Percentiles rank a stretch among this genome's conserved stretches.
Conservation (phyloP, 176 grass and related monocot genomes). For the Oryza punctata region DNA sequence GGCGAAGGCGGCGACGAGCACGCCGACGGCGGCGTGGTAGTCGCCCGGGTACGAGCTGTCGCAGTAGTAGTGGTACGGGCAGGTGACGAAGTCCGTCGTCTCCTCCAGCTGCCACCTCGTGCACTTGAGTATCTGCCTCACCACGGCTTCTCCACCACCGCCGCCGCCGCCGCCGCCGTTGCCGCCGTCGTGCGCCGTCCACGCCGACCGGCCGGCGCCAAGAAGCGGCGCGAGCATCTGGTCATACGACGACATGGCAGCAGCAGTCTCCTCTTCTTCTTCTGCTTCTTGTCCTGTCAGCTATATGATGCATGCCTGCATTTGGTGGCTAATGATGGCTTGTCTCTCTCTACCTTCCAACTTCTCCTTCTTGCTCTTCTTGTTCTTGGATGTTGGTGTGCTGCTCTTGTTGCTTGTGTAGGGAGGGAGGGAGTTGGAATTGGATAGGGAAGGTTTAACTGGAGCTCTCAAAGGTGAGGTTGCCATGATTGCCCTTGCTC, state of each 20-base stretch:
- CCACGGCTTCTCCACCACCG: conserved; percentile 49
- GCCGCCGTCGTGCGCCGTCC: conserved; percentile 34
- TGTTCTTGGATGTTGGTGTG: conserved; percentile 57
- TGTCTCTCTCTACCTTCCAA: conserved; percentile 21
- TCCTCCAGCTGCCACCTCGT: conserved; percentile 97
- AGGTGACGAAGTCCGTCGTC: conserved; percentile 84
- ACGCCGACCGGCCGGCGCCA: conserved; percentile 35
- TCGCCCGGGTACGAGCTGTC: conserved; percentile 84
- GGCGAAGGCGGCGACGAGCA: conserved; percentile 63
- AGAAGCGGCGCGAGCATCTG: conserved; percentile 52
- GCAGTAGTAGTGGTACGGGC: conserved; percentile 99
- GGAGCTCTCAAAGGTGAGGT: conserved; percentile 4
- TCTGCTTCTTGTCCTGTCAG: conserved; percentile 31
- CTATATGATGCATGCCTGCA: conserved; percentile 71
- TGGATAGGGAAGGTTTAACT: conserved; percentile 77
- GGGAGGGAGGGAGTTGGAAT: conserved; percentile 43
- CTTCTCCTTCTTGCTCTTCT: conserved; percentile 26
- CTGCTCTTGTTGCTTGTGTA: conserved; percentile 72
- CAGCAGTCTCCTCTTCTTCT: conserved; percentile 12
- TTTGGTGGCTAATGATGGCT: conserved; percentile 49
- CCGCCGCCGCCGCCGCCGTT: conserved; percentile 43
- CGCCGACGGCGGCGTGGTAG: conserved; percentile 61
- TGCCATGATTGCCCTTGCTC: conserved; percentile 47
- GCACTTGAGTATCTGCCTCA: conserved; percentile 83
- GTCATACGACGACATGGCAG: conserved; percentile 56